Evolutionary conservation across 2,329 filamentous ascomycete genomes (phyloP), one percentile per base, ranked within the genome.

Genomic region (Geosmithia flava): DNA sequence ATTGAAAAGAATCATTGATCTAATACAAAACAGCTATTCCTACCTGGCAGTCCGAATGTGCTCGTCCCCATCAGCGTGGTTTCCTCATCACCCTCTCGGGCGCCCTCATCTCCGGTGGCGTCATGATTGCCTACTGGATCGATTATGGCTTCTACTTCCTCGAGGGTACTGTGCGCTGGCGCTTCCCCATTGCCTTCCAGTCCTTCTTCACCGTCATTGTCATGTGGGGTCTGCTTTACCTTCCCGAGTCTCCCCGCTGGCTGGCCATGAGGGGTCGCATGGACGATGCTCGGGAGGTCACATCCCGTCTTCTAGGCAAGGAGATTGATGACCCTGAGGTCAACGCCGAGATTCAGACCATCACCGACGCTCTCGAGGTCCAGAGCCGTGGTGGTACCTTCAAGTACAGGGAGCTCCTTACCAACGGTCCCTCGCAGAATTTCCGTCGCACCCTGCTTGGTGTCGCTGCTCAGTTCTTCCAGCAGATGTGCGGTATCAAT

Each of bases 161-260:
- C 39, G 53, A 59, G 17, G 60, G 59, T 33, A 42, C 33, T 20
- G 51, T 63, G 33, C 56, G 58, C 27, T 64, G 62, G 62, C 58
- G 62, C 0, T 63, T 63, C 49, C 61, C 62, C 15, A 54, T 63
- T 20, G 55, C 58, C 5, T 60, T 62, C 48, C 58, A 59, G 48
- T 58, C 55, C 16, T 58, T 59, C 51, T 59, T 59, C 42, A 59
- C 58, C 19, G 46, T 59, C 47, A 48, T 78, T 47, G 70, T 81
- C 48, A 74, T 78, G 57, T 50, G 71, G 33, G 75, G 71, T 7
- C 68, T 81, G 58, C 66, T 71, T 10, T 76, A 79, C 57, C 68
- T 80, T 5, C 59, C 59, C 17, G 59, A 62, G 45, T 69, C 66
- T 2, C 71, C 71, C 2, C 72, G 69, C 59, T 72, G 67, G 64